Evolutionary conservation across 148 eudicot genomes (phyloP).

Genomic region (Gaultheria prostrata): DNA sequence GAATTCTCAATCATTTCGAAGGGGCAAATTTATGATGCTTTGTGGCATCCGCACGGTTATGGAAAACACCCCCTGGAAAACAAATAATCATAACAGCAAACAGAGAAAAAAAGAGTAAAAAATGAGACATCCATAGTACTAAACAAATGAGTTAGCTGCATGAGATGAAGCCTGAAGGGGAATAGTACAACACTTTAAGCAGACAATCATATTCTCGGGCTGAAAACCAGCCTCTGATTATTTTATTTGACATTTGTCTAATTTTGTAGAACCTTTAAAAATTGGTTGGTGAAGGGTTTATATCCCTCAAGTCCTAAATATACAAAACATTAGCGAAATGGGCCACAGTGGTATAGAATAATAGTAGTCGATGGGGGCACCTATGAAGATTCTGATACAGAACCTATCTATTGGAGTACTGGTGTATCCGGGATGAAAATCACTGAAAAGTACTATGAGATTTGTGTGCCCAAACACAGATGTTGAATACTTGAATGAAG

Average conservation of each 20-base stretch:
- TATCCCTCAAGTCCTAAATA: not conserved
- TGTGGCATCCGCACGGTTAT: constrained; percentile 20
- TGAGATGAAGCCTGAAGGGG: not conserved
- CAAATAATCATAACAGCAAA: not conserved
- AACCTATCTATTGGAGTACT: not conserved
- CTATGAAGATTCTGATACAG: not conserved
- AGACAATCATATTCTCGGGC: not conserved
- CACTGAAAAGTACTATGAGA: not conserved
- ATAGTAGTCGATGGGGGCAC: not conserved
- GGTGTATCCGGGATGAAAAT: not conserved
- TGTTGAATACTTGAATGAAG: not conserved
- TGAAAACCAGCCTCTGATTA: not conserved
- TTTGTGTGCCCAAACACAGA: not conserved
- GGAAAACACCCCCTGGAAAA: constrained; percentile 37
- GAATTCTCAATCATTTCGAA: constrained; percentile 18
- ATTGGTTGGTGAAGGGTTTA: not conserved
- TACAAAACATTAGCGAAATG: not conserved
- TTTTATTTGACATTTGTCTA: not conserved
- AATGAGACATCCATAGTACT: not conserved
- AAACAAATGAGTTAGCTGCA: not conserved
- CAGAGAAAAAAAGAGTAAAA: not conserved
- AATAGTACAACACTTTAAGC: not conserved
- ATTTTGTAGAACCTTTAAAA: not conserved
- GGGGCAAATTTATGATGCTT: constrained; percentile 22
- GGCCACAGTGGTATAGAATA: not conserved